These are phyloP conservation scores for Candida succiphila DNA, from an alignment of 805 yeast species.

Conservation along the genomic window DNA sequence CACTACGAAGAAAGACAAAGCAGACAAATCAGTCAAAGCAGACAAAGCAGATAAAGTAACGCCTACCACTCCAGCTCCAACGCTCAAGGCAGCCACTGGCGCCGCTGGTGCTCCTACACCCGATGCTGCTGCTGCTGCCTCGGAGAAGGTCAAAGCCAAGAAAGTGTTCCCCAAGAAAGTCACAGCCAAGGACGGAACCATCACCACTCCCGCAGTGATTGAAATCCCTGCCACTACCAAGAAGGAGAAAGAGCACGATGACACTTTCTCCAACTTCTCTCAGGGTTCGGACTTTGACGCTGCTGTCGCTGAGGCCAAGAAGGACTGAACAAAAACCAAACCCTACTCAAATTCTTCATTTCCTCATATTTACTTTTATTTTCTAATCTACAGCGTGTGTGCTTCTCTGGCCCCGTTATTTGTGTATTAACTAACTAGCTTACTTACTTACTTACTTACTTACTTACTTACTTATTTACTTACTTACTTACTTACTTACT, in stretches of 20 bases:
- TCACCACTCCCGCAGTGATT: conserved; percentile 1
- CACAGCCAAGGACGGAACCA: conserved; percentile 1
- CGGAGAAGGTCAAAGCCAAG: conserved; percentile 3
- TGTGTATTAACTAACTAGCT: not conserved
- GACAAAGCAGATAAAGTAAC: conserved; percentile 2
- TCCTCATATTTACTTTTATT: not conserved
- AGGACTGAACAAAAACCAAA: not conserved
- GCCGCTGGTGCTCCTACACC: not conserved
- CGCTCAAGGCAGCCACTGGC: conserved; percentile 1
- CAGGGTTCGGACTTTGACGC: conserved; percentile 28
- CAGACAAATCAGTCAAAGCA: conserved; percentile 1
- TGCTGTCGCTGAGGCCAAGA: not conserved
- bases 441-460: too few relatives aligned
- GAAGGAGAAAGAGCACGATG: conserved; percentile 4
- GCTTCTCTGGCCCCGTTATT: not conserved
- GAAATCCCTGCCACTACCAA: conserved; percentile 3
- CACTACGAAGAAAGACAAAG: not conserved
- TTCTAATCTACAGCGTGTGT: not conserved
- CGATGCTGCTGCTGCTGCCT: conserved; percentile 2
- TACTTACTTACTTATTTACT: too few relatives aligned
- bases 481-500: too few relatives aligned
- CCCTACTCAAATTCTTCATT: not conserved
- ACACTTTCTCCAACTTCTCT: conserved; percentile 34
- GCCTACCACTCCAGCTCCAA: not conserved
- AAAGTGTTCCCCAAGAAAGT: conserved; percentile 9